Percentiles rank a stretch among this genome's conserved stretches.
Evolutionary conservation across 176 grass and related monocot genomes (phyloP).

Genomic region (Sorghum bicolor): Sorghum_bicolor_NCBIv3 NC_012879.2:365501-366000

Average conservation of each 20-base stretch:
- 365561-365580: slow-evolving; percentile 83
- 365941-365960: too few species aligned
- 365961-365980: too few species aligned
- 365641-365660: slow-evolving; percentile 88
- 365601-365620: slow-evolving; percentile 84
- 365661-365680: slow-evolving; percentile 35
- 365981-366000: too few species aligned
- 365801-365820: slow-evolving; percentile 90
- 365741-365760: slow-evolving; percentile 97
- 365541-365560: slow-evolving; percentile 80
- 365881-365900: neutral
- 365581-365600: slow-evolving; percentile 84
- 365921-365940: neutral
- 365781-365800: slow-evolving; percentile 87
- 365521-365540: slow-evolving; percentile 91
- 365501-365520: neutral
- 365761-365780: slow-evolving; percentile 93
- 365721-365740: slow-evolving; percentile 41
- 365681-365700: neutral
- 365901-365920: neutral
- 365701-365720: slow-evolving; percentile 3
- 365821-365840: slow-evolving; percentile 96
- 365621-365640: slow-evolving; percentile 87
- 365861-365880: slow-evolving; percentile 20
- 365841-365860: slow-evolving; percentile 71